Base-by-base conservation (phyloP, 345 rosid genomes). In the Eucalyptus leucophloia region DNA sequence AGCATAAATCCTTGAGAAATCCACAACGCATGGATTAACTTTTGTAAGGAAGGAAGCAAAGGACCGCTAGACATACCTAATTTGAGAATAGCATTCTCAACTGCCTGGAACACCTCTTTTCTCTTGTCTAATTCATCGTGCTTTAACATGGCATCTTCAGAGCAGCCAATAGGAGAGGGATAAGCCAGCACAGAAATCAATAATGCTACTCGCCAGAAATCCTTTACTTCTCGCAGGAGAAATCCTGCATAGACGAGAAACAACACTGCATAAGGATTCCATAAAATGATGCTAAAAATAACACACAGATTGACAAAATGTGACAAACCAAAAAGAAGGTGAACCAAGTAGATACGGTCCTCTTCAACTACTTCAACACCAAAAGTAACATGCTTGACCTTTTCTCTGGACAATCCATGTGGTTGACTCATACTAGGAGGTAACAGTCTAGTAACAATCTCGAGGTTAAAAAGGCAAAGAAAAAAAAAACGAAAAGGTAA, bases 181-280 rank as follows among this genome's bases (percentile, higher is more conserved):
- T 94, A 90, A 72, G 94, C 67, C 93, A 98, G 87, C 72, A 95
- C 91, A 77, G 99, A 92, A 85, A 93, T 89, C 92, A 97, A 88
- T 91, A 98, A 93, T 26, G 98, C 92, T 90, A 95, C 97, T 87
- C 95, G 96, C 99, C 99, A 98, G 53, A 92, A 94, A 37, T 93
- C 97, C 94, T 98, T 96, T 67, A 98, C 92, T 90, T 97, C 99
- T 65, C 95, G 93, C 40, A 98, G 94, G 62, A 97, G 92, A 92
- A 95, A 90, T 88, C 99, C 99, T 97, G 95, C 12, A 91, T 49
- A 67, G 47, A 24, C 2, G 58, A 82, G 56, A 89, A 42, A 40
- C n/a, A 62, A 42, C 87, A 30, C 50, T 58, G 87, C 89, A 40
- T 53, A 87, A 69, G 32, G 42, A 10, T 40, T 21, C 49, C 49